Evolutionary conservation across 345 rosid species (phyloP), one percentile per base, ranked within the genome.

Genomic region (Populus euphratica): DNA sequence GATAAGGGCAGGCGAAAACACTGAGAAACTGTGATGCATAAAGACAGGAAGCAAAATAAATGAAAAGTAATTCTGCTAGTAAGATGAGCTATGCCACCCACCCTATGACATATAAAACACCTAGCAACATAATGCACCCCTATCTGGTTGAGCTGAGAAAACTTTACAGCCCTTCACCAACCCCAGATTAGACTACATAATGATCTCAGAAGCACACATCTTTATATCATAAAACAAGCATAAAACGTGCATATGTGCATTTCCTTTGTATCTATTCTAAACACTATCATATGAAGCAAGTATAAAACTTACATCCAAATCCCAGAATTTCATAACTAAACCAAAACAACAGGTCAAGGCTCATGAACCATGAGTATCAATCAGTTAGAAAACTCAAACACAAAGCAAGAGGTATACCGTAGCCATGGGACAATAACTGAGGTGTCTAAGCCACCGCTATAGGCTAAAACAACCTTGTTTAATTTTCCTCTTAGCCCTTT

Each of bases 381-480:
- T 33, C 67, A 68, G 33, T 36, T 16, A 27, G 49, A 27, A 75
- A 77, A 73, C 43, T 71, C n/a, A 54, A 83, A 72, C 39, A 69
- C 65, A 54, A 69, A 66, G 69, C 68, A 75, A 64, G 31, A 71
- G 69, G 21, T 76, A 38, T 83, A 96, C 98, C 94, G 92, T 59
- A 96, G 85, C 99, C 99, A 96, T 27, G 99, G 99, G 47, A 96
- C 99, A 74, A 93, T 93, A 5, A 96, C 98, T 5, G 97, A 96
- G 71, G 99, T 96, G 86, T 96, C 98, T 72, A 96, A 84, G 73
- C 99, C 99, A 66, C 99, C 99, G 70, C 99, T 93, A 73, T 93
- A 96, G 69, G 99, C 97, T 59, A 96, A 88, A 77, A 96, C 99
- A 36, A 96, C 99, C 72, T 96, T 96, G 50, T 96, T 90, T 81